Evolutionary conservation across 225 moss, liverwort and hornwort genomes (phyloP).

Genomic region (Anthoceros angustus): DNA sequence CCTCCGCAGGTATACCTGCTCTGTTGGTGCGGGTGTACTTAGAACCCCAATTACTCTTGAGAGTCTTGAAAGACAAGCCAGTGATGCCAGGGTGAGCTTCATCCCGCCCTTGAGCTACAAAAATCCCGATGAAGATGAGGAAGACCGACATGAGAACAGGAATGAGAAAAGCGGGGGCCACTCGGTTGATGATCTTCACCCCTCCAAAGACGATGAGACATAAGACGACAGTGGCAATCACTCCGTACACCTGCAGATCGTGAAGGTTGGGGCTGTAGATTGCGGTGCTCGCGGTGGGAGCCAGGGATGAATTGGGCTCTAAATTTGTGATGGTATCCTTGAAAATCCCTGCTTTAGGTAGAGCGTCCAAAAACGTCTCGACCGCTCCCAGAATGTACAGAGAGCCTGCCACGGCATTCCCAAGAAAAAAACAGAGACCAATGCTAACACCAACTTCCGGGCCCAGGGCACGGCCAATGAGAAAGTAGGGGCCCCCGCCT

Average conservation of each 20-base stretch:
- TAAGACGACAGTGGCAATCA: conserved; percentile 68
- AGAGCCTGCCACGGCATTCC: conserved; percentile 87
- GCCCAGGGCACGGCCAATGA: conserved; percentile 92
- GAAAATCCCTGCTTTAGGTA: conserved; percentile 81
- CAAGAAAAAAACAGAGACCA: conserved; percentile 95
- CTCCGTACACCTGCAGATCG: conserved; percentile 85
- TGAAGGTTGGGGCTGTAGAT: conserved; percentile 69
- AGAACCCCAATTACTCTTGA: conserved; percentile 82
- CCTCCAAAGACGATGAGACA: conserved; percentile 91
- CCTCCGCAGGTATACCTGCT: conserved; percentile 80
- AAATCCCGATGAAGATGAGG: conserved; percentile 84
- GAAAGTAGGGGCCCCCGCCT: conserved; percentile 96
- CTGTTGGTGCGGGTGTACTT: conserved; percentile 87
- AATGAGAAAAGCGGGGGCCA: conserved; percentile 75
- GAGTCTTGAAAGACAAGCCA: conserved; percentile 54
- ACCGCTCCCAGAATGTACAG: conserved; percentile 92
- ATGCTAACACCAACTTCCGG: conserved; percentile 99
- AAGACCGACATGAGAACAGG: conserved; percentile 69
- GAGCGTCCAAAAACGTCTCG: conserved; percentile 87
- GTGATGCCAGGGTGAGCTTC: conserved; percentile 73
- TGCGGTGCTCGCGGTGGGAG: conserved; percentile 49
- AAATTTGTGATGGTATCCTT: conserved; percentile 40
- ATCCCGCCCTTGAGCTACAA: conserved; percentile 55
- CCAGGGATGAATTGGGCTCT: conserved; percentile 52
- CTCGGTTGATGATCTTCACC: conserved; percentile 86